Conservation (phyloP, 495 filamentous ascomycete species). For the Rhypophila decipiens region DNA sequence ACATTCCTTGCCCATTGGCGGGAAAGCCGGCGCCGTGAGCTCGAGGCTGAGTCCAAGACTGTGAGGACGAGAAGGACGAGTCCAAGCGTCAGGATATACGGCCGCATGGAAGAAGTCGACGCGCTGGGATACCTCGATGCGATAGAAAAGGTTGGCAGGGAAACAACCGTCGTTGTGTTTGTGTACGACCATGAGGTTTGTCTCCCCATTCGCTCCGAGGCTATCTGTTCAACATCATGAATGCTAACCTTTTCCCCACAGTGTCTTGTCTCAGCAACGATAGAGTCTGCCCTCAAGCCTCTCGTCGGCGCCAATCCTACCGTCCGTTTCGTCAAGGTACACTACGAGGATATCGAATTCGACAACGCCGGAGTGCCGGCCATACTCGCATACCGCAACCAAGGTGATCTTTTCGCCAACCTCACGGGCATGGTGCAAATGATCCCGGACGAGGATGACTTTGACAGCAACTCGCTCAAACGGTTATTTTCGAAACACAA, state of each 20-base stretch:
- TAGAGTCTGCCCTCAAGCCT: slow-evolving; percentile 68
- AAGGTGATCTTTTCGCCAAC: slow-evolving; percentile 85
- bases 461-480: slow-evolving; percentile 44
- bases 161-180: slow-evolving; percentile 87
- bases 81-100: slow-evolving; percentile 69
- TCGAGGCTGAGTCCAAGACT: slow-evolving; percentile 48
- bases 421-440: slow-evolving; percentile 80
- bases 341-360: slow-evolving; percentile 92
- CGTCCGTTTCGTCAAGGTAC: slow-evolving; percentile 83
- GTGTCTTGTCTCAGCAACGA: slow-evolving; percentile 66
- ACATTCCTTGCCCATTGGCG: slow-evolving; percentile 81
- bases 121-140: slow-evolving; percentile 89
- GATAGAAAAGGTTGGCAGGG: slow-evolving; percentile 76
- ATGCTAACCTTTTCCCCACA: slow-evolving; percentile 30
- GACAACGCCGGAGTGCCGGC: slow-evolving; percentile 84
- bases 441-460: slow-evolving; percentile 61
- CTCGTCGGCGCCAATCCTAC: slow-evolving; percentile 63
- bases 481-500: slow-evolving; percentile 39
- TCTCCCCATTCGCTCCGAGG: slow-evolving; percentile 5
- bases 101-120: slow-evolving; percentile 76
- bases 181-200: slow-evolving; percentile 86
- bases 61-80: slow-evolving; percentile 54
- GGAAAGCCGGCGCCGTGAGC: slow-evolving; percentile 65
- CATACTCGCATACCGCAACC: slow-evolving; percentile 75
- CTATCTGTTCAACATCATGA: neutral